phyloP scores from a whole-genome alignment of 2,329 filamentous ascomycete genomes.

The Aureobasidium zeae region DNA sequence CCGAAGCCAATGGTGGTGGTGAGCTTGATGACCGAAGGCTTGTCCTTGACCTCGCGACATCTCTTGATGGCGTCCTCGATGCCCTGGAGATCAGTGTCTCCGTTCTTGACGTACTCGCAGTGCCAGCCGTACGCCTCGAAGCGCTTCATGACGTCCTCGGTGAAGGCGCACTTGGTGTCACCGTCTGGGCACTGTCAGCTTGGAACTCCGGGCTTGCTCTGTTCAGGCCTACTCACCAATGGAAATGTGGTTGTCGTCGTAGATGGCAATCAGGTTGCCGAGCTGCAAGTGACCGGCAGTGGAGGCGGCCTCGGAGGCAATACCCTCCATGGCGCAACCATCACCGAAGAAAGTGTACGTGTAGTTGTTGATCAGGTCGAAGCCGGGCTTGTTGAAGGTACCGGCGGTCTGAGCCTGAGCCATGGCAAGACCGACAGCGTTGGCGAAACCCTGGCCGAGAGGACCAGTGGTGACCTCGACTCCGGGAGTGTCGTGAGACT shows the following conservation, averaged over 20 bases:
- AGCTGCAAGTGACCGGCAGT: constrained; percentile 93
- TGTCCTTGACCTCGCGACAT: constrained; percentile 82
- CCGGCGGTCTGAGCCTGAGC: constrained; percentile 86
- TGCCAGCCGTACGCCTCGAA: constrained; percentile 99
- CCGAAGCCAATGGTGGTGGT: constrained; percentile 96
- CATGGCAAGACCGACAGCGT: constrained; percentile 95
- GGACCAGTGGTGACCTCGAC: constrained; percentile 97
- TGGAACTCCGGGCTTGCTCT: not conserved
- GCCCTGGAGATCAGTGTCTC: constrained; percentile 75
- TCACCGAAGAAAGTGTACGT: constrained; percentile 96
- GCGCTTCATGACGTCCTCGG: constrained; percentile 87
- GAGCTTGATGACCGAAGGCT: constrained; percentile 94
- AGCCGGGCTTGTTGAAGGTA: constrained; percentile 93
- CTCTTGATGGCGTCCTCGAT: constrained; percentile 85
- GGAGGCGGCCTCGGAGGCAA: constrained; percentile 86
- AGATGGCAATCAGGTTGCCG: constrained; percentile 93
- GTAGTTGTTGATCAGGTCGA: constrained; percentile 87
- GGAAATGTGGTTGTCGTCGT: constrained; percentile 98
- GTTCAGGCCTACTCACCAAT: constrained; percentile 44
- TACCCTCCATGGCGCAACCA: constrained; percentile 97
- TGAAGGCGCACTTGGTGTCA: constrained; percentile 92
- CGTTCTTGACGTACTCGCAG: constrained; percentile 70
- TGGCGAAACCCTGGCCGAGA: constrained; percentile 93
- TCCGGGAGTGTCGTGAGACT: constrained; percentile 92
- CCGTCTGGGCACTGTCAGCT: constrained; percentile 61